phyloP scores from a whole-genome alignment of 352 stramenopile species.

The Phytopythium vexans region DNA sequence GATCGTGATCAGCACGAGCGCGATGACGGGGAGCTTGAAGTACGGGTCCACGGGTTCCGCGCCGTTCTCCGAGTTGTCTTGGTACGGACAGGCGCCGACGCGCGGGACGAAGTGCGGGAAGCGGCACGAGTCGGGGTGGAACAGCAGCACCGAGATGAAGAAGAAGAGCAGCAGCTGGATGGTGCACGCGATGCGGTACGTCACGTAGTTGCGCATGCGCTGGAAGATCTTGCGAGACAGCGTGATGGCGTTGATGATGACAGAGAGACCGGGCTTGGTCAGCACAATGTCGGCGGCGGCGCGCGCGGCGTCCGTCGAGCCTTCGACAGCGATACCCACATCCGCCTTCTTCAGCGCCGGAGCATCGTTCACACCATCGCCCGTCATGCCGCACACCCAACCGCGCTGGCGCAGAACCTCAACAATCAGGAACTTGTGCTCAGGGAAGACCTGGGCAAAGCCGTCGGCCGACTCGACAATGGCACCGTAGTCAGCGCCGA shows the following conservation, averaged over 20 bases:
- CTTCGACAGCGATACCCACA: slow-evolving; percentile 78
- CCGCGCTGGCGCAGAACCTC: slow-evolving; percentile 80
- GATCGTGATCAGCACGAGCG: slow-evolving; percentile 93
- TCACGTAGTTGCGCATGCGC: slow-evolving; percentile 93
- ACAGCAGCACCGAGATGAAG: slow-evolving; percentile 89
- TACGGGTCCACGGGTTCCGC: slow-evolving; percentile 57
- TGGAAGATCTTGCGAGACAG: slow-evolving; percentile 92
- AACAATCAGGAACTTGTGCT: slow-evolving; percentile 92
- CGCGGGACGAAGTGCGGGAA: slow-evolving; percentile 66
- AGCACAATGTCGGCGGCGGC: slow-evolving; percentile 94
- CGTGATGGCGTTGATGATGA: slow-evolving; percentile 90
- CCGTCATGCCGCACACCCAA: slow-evolving; percentile 75
- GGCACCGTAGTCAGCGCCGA: slow-evolving; percentile 63
- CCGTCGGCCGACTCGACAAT: slow-evolving; percentile 92
- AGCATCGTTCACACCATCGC: slow-evolving; percentile 69
- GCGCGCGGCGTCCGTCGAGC: slow-evolving; percentile 84
- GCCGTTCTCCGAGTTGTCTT: slow-evolving; percentile 30
- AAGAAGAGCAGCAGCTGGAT: slow-evolving; percentile 93
- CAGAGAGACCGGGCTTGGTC: slow-evolving; percentile 89
- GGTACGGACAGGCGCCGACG: slow-evolving; percentile 47
- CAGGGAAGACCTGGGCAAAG: slow-evolving; percentile 92
- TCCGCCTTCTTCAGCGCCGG: slow-evolving; percentile 68
- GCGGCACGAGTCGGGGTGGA: slow-evolving; percentile 79
- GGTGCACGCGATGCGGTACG: slow-evolving; percentile 91
- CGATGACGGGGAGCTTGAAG: slow-evolving; percentile 92